A percentile compares a stretch with the other conserved stretches of the same genome.
Conservation (phyloP, 2,329 filamentous ascomycete species). For the Elsinoe australis region DNA sequence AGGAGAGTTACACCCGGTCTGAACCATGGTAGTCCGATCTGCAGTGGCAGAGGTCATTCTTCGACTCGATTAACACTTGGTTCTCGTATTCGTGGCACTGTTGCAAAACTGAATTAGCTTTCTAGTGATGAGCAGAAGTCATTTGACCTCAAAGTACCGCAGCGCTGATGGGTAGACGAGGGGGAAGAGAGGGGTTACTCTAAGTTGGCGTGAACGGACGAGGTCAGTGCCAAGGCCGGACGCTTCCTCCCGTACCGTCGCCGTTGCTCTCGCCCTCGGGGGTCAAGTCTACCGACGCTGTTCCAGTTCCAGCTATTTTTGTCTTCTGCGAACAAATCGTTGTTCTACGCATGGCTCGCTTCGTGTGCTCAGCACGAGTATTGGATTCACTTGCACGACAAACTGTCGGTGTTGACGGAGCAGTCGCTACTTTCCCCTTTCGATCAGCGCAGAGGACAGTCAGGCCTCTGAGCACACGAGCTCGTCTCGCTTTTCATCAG, state of each 20-base stretch:
- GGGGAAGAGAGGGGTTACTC: slow-evolving; percentile 3
- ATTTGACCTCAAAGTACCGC: slow-evolving; percentile 16
- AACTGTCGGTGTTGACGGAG: neutral
- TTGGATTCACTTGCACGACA: slow-evolving; percentile 14
- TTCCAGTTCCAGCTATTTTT: slow-evolving; percentile 2
- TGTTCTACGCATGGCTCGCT: slow-evolving; percentile 7
- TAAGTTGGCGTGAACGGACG: neutral
- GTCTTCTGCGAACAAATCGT: slow-evolving; percentile 1
- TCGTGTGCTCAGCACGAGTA: slow-evolving; percentile 8
- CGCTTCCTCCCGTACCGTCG: too few species aligned
- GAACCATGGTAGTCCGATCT: slow-evolving; percentile 2
- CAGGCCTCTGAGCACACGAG: slow-evolving; percentile 9
- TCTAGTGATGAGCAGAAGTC: neutral
- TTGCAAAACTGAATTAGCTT: neutral
- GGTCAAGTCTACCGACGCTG: neutral
- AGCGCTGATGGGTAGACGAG: neutral
- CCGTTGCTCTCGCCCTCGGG: too few species aligned
- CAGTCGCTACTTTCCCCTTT: neutral
- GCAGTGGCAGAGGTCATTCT: neutral
- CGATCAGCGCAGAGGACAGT: neutral
- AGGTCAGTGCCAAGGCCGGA: slow-evolving; percentile 10
- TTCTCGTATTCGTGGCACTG: slow-evolving; percentile 1
- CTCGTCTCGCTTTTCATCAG: neutral
- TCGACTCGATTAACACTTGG: neutral
- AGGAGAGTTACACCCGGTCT: slow-evolving; percentile 2